Evolutionary conservation across 2,329 filamentous ascomycete species (phyloP).

Genomic region (Allantophomopsis lycopodina): DNA sequence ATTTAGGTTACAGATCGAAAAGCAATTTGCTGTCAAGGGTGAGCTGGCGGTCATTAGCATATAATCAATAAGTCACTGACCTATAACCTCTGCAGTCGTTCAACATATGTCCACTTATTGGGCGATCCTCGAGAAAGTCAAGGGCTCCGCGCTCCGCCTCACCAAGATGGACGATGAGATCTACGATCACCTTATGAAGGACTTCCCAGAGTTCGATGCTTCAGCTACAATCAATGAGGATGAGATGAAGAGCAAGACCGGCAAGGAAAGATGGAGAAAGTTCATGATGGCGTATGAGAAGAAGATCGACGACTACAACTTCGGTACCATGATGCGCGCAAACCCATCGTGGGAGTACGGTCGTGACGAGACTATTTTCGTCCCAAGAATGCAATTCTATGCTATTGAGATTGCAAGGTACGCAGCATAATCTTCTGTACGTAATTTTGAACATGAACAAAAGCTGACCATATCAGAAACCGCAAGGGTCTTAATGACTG

Average conservation of each 20-base stretch:
- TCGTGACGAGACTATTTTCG: conserved; percentile 80
- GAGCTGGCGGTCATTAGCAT: conserved; percentile 2
- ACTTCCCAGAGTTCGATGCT: conserved; percentile 89
- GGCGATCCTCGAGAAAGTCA: conserved; percentile 83
- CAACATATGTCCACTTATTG: conserved; percentile 97
- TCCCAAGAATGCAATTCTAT: conserved; percentile 67
- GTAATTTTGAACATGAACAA: no score
- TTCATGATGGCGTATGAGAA: conserved; percentile 94
- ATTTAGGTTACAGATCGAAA: conserved; percentile 61
- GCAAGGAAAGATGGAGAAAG: conserved; percentile 88
- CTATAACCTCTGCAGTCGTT: conserved; percentile 39
- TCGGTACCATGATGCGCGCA: conserved; percentile 81
- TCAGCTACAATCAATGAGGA: conserved; percentile 73
- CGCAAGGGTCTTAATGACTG: conserved; percentile 86
- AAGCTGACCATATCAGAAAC: conserved; percentile 38
- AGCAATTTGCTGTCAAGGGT: conserved; percentile 98
- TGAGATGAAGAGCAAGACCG: conserved; percentile 91
- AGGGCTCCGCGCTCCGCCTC: conserved; percentile 75
- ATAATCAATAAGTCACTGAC: neutral
- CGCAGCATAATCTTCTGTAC: conserved; percentile 8
- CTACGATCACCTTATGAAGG: conserved; percentile 70
- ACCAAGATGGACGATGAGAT: conserved; percentile 96
- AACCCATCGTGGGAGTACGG: conserved; percentile 75
- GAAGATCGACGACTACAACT: conserved; percentile 94
- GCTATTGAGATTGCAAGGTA: conserved; percentile 62